Conservation (phyloP, 192 early-diverging fungal species). For the Dissophora globulifera region DNA sequence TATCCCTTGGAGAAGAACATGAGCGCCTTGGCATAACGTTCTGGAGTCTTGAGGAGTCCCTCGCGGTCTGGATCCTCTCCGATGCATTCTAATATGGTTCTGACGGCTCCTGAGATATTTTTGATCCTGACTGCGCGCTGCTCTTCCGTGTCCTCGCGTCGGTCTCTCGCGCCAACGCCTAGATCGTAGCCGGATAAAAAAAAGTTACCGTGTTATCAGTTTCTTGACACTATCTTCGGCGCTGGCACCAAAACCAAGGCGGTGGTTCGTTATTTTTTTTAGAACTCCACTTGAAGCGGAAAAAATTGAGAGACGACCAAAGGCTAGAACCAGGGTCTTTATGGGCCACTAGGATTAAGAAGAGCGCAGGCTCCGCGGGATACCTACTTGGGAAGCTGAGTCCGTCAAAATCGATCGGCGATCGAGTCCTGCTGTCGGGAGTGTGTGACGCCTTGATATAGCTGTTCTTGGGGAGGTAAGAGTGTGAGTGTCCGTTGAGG, state of each 20-base stretch:
- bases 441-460: slow-evolving; percentile 18
- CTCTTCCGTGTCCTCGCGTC: slow-evolving; percentile 82
- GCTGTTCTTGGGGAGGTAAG: not conserved
- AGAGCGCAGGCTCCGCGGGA: no score
- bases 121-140: slow-evolving; percentile 74
- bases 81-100: slow-evolving; percentile 88
- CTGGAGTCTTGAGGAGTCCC: slow-evolving; percentile 94
- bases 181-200: no score
- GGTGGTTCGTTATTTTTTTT: no score
- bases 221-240: no score
- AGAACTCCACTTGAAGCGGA: no score
- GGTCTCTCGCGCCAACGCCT: slow-evolving; percentile 83
- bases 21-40: slow-evolving; percentile 95
- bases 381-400: slow-evolving; percentile 86
- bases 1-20: slow-evolving; percentile 99
- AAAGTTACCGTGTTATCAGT: no score
- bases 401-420: slow-evolving; percentile 75
- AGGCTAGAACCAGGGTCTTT: no score
- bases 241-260: no score
- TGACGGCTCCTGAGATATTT: slow-evolving; percentile 87
- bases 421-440: slow-evolving; percentile 14
- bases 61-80: slow-evolving; percentile 96
- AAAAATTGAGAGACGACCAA: no score
- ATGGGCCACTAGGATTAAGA: no score
- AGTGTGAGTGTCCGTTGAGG: slow-evolving; percentile 19